Evolutionary conservation across 2,329 filamentous ascomycete genomes (phyloP), one percentile per base, ranked within the genome.

Genomic region (Aspergillus neotritici): DNA sequence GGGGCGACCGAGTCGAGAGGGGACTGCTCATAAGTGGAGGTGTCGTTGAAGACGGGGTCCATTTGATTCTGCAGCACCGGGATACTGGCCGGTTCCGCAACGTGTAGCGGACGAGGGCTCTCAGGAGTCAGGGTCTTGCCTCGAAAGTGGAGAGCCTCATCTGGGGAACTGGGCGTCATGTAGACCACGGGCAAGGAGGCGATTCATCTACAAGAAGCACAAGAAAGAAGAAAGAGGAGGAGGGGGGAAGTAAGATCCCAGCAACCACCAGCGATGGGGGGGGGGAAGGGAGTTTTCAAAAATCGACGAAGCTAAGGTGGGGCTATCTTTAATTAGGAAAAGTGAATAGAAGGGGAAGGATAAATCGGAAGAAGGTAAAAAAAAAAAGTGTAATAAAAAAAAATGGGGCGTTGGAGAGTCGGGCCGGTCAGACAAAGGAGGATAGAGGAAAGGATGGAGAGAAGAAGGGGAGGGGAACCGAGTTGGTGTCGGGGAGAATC

Each of bases 31-130:
- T 79, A 78, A 49, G 75, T 76, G 41, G 80, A 73, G 43, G 80
- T 80, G 63, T 84, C 80, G 67, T 83, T 82, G 72, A 85, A 84
- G 55, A 77, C 70, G 42, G 81, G 80, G 67, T 87, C 82, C 77
- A 80, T 86, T 68, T 85, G 82, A 61, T 83, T 81, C 61, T 82
- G 76, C 58, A 86, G 72, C 42, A 87, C 77, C 45, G 83, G 81
- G 47, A 86, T 84, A 54, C 80, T 83, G 54, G 80, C 76, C 41
- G 82, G 81, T 64, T 83, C 78, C 53, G 82, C 76, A 53, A 82
- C 72, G 65, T 86, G 80, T 56, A 85, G 67, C 53, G 83, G 83
- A 56, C 82, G 80, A 59, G 84, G 84, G 62, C 82, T 86, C 60
- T 84, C 79, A 51, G 84, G 83, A 60, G 81, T 84, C 59, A 84